Percentiles rank a stretch among this genome's conserved stretches.
Conservation (phyloP, 495 filamentous ascomycete species). For the Trichoderma asperelloides region DNA sequence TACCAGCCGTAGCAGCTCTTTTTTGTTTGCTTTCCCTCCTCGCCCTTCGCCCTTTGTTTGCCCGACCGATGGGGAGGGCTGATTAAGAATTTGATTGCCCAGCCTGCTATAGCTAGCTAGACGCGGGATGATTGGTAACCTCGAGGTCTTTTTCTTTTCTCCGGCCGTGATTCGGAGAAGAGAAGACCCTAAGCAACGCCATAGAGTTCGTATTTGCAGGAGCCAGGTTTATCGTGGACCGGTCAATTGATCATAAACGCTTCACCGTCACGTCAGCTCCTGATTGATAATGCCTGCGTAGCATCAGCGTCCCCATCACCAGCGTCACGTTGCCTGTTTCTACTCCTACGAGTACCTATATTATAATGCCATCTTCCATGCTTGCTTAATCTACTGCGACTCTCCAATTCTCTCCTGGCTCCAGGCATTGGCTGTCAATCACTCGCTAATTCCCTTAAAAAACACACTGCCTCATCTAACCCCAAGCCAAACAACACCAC, state of each 20-base stretch:
- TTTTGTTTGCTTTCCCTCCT: no score
- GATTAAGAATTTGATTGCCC: background rate
- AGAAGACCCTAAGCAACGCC: no score
- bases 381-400: background rate
- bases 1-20: no score
- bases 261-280: background rate
- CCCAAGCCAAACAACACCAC: background rate
- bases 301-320: background rate
- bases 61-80: background rate
- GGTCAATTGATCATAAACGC: background rate
- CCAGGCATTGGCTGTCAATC: no score
- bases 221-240: background rate
- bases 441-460: no score
- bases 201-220: no score
- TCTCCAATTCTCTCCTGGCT: background rate
- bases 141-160: background rate
- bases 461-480: no score
- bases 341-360: no score
- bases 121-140: background rate
- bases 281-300: background rate
- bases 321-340: no score
- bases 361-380: no score
- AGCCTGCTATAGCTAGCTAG: no score
- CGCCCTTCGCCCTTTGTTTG: background rate
- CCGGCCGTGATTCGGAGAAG: background rate